Percentiles rank a stretch among this genome's conserved stretches.
These are phyloP conservation scores for Coemansia sp. DNA, from an alignment of 192 early-diverging fungal genomes.

Conservation along the genomic window DNA sequence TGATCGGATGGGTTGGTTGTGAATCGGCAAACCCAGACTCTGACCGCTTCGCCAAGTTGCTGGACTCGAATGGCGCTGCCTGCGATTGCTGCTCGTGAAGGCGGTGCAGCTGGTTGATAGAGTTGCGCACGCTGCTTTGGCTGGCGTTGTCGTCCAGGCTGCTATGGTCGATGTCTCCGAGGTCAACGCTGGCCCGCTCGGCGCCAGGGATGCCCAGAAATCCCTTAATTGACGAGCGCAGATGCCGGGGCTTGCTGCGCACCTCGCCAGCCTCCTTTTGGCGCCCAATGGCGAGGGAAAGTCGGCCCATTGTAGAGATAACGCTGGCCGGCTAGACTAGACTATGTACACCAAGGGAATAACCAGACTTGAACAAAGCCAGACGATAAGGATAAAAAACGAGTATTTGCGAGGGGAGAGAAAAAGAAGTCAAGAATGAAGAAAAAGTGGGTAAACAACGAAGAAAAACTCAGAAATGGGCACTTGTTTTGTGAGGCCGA, in stretches of 20 bases:
- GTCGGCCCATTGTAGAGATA: conserved; percentile 32
- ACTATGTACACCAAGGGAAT: neutral
- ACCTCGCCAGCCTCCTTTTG: conserved; percentile 35
- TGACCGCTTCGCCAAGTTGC: conserved; percentile 7
- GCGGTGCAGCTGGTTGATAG: neutral
- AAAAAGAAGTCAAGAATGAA: conserved; percentile 12
- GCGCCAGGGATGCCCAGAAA: conserved; percentile 35
- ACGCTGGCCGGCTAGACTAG: neutral
- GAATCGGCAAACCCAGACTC: conserved; percentile 15
- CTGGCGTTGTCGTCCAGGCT: conserved; percentile 8
- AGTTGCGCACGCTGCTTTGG: conserved; percentile 5
- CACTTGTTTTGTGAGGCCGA: neutral
- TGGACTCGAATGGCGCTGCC: conserved; percentile 1
- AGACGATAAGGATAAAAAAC: neutral
- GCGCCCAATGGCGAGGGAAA: conserved; percentile 42
- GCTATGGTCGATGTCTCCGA: conserved; percentile 27
- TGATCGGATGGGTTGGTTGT: neutral
- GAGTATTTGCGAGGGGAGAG: neutral
- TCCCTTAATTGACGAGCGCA: conserved; percentile 42
- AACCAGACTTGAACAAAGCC: neutral
- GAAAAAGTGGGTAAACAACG: conserved; percentile 2
- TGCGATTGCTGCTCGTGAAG: neutral
- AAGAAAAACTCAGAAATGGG: neutral
- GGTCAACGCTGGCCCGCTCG: conserved; percentile 43
- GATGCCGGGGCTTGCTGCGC: conserved; percentile 29